Evolutionary conservation across 257 asterid species (phyloP).

Genomic region (Jaltomata sinuosa): DNA sequence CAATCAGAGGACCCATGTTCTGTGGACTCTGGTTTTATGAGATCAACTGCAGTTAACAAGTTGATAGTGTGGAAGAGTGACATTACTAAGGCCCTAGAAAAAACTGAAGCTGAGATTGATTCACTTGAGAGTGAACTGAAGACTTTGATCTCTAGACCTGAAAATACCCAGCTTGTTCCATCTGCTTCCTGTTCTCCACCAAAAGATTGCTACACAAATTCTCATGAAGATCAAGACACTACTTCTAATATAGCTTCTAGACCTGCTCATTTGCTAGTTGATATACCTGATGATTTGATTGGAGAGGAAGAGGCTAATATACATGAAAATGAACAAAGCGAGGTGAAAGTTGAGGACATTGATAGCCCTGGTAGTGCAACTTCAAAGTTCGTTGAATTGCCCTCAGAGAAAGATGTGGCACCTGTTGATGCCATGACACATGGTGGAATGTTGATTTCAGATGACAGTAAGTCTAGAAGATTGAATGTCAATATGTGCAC

Average conservation of each 20-base stretch:
- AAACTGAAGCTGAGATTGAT: constrained; percentile 82
- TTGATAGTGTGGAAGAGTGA: constrained; percentile 62
- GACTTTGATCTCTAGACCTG: constrained; percentile 32
- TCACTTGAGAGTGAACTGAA: constrained; percentile 76
- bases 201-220: constrained; percentile 24
- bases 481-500: constrained; percentile 16
- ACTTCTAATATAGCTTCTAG: constrained; percentile 27
- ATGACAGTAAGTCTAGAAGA: constrained; percentile 14
- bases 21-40: constrained; percentile 42
- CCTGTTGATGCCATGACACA: constrained; percentile 15
- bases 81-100: constrained; percentile 64
- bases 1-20: constrained; percentile 48
- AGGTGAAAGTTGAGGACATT: constrained; percentile 44
- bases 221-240: constrained; percentile 38
- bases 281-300: constrained; percentile 21
- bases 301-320: constrained; percentile 21
- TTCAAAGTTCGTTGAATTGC: constrained; percentile 49
- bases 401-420: constrained; percentile 20
- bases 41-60: constrained; percentile 58
- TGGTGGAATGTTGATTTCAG: constrained; percentile 15
- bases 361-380: constrained; percentile 84
- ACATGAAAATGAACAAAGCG: constrained; percentile 12
- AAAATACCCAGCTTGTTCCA: constrained; percentile 19
- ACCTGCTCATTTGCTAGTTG: constrained; percentile 35
- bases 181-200: constrained; percentile 37